Evolutionary conservation across 1,284 basidiomycete species (phyloP), one percentile per base, ranked within the genome.

Genomic region (Ceratobasidium sp.): DNA sequence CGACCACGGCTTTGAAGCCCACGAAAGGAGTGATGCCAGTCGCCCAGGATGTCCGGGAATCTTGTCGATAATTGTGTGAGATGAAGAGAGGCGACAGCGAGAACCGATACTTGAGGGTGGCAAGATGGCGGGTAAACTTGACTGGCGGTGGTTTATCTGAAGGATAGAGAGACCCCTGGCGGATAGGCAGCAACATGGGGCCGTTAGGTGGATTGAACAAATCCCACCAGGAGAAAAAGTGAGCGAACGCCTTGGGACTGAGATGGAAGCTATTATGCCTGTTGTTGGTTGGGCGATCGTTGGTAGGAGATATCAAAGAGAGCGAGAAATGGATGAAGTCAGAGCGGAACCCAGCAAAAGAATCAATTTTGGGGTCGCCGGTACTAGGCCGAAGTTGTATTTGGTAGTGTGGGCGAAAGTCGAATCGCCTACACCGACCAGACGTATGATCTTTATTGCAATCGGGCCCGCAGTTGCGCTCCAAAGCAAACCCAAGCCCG

Each of bases 241-340:
- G 95, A 4, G 94, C 87, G 80, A 96, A 97, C 0, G 91, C 87
- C 78, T 93, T 91, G 0, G 97, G 95, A 1, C 92, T 94, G 50
- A 98, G 88, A 83, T 99, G 94, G 74, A 99, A 85, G 79, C 89
- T 95, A 83, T 93, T 98, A 76, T 85, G 82, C 8, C 80, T 83
- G 0, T 78, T 74, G n/a, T 79, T 51, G 19, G 65, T 53, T 33
- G 81, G 75, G 79, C 82, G 76, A 78, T 79, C 75, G 0, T 79
- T 78, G 5, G 79, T 79, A 3, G 89, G 91, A 5, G 94, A 94
- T 47, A 89, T 89, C 76, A 98, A 85, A 0, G 96, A 98, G 59
- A 97, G 87, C 0, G 96, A 96, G 72, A 98, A 89, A 83, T 99
- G 97, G 75, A 98, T 91, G 81, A 95, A 98, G 82, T 99, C 93